A percentile compares a stretch with the other conserved stretches of the same genome.
phyloP scores from a whole-genome alignment of 1,284 basidiomycete species.

The Wallemia hederae region DNA sequence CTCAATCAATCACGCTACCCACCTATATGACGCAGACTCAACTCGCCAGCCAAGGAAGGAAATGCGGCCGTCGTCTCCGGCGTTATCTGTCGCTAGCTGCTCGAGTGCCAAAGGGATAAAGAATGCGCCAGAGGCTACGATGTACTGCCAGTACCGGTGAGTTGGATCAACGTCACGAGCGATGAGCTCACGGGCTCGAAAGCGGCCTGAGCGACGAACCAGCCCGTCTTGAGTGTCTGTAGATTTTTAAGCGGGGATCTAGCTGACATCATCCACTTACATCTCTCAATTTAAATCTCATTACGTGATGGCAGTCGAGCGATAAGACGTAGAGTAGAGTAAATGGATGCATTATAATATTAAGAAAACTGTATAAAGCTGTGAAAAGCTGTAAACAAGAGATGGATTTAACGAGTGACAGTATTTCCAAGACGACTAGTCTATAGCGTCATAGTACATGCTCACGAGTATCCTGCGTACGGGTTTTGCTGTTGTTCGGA shows the following conservation, averaged over 20 bases:
- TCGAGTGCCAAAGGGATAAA: not conserved
- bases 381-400: too few species aligned
- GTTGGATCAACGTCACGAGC: not conserved
- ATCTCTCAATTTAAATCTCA: not conserved
- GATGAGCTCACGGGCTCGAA: not conserved
- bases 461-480: not conserved
- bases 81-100: not conserved
- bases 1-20: not conserved
- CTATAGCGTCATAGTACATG: too few species aligned
- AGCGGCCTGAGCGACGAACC: constrained; percentile 1
- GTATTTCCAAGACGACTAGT: not conserved
- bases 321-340: not conserved
- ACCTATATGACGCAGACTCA: not conserved
- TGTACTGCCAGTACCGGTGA: not conserved
- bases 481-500: not conserved
- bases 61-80: not conserved
- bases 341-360: not conserved
- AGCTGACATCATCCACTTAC: not conserved
- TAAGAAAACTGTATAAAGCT: not conserved
- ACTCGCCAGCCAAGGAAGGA: not conserved
- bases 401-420: not conserved
- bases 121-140: not conserved
- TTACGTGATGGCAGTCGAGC: too few species aligned
- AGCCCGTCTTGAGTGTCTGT: not conserved
- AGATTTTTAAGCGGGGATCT: not conserved